phyloP scores from a whole-genome alignment of 192 early-diverging fungal species.

The Rhizophagus clarus region DNA sequence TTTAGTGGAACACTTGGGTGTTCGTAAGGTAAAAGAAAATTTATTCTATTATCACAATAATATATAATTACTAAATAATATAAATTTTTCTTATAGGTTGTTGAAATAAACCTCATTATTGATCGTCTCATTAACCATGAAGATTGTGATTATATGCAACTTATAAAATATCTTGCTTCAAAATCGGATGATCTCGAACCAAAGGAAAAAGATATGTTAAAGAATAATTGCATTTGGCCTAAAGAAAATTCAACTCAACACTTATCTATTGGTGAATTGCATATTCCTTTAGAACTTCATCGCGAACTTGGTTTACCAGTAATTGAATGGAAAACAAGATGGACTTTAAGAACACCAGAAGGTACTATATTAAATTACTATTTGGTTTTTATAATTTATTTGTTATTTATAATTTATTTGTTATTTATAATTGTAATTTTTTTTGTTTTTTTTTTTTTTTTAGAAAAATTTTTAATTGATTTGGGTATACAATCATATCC shows the following conservation, averaged over 20 bases:
- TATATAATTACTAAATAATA: no score
- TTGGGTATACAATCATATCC: conserved; percentile 54
- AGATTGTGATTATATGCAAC: conserved; percentile 81
- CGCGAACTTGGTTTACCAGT: conserved; percentile 64
- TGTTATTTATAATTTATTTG: no score
- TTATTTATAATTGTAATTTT: no score
- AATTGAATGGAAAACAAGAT: conserved; percentile 66
- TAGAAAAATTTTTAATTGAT: conserved; percentile 49
- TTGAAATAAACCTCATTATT: conserved; percentile 83
- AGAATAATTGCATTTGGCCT: conserved; percentile 68
- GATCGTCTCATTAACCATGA: conserved; percentile 70
- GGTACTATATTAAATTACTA: background rate
- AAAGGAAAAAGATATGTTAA: conserved; percentile 61
- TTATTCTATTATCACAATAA: no score
- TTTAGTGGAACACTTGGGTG: conserved; percentile 67
- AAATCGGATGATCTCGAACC: conserved; percentile 53
- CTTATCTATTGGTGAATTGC: conserved; percentile 62
- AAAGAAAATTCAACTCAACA: conserved; percentile 41
- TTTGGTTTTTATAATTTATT: no score
- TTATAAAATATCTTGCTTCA: conserved; percentile 80
- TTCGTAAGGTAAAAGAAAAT: conserved; percentile 80
- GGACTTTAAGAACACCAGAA: conserved; percentile 35
- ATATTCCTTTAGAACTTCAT: conserved; percentile 62
- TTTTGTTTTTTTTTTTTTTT: background rate
- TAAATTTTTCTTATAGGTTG: conserved; percentile 54